Percentiles rank a stretch among this genome's conserved stretches.
These are phyloP conservation scores for Sonneratia caseolaris DNA, from an alignment of 345 rosid genomes.

Conservation along the genomic window DNA sequence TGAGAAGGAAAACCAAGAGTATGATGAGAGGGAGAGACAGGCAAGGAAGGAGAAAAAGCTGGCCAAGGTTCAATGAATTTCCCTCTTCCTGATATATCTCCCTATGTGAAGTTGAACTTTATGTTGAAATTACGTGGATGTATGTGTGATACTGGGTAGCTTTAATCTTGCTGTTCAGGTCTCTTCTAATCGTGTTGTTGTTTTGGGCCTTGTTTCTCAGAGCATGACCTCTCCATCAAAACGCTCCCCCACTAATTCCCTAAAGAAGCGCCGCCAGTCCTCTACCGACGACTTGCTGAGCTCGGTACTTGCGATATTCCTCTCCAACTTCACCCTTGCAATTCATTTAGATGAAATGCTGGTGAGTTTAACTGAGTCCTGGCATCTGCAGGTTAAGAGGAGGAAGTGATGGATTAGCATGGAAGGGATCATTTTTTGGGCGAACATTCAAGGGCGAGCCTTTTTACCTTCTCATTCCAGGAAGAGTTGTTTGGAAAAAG, in stretches of 20 bases:
- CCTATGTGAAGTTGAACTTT: neutral
- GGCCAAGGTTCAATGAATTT: constrained; percentile 51
- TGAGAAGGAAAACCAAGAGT: constrained; percentile 98
- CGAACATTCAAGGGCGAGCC: too few relatives aligned
- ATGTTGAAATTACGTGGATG: neutral
- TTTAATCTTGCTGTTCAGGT: constrained; percentile 4
- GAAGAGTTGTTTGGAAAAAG: too few relatives aligned
- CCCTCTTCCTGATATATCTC: neutral
- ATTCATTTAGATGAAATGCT: neutral
- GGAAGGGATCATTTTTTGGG: neutral
- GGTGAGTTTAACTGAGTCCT: too few relatives aligned
- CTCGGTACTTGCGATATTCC: constrained; percentile 24
- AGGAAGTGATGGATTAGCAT: constrained; percentile 13
- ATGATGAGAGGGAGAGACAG: constrained; percentile 91
- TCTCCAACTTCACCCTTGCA: neutral
- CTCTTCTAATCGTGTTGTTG: constrained; percentile 4
- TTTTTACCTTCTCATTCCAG: too few relatives aligned
- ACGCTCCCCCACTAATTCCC: constrained; percentile 42
- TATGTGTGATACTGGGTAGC: neutral
- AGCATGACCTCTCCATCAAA: constrained; percentile 72
- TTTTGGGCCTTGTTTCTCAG: constrained; percentile 19
- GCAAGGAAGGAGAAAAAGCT: constrained; percentile 97
- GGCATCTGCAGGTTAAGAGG: constrained; percentile 15
- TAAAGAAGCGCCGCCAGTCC: constrained; percentile 72
- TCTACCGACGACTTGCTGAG: constrained; percentile 70